A percentile compares a stretch with the other conserved stretches of the same genome.
Conservation (phyloP, 176 grass and related monocot species). For the Thalia dealbata region DNA sequence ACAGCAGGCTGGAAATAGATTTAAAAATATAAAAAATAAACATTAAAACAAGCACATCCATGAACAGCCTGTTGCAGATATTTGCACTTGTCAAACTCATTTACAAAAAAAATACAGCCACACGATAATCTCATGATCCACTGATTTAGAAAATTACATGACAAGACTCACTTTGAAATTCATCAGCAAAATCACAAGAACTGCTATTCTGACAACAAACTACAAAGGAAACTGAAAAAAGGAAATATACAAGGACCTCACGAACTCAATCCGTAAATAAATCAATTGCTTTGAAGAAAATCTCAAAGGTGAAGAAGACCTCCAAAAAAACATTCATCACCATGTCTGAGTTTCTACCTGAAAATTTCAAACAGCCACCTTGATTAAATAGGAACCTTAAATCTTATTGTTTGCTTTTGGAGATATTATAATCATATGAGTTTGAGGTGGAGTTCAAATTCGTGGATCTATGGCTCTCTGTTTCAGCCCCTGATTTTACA, state of each 20-base stretch:
- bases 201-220: not conserved
- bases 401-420: not conserved
- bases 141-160: not conserved
- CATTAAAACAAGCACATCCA: no score
- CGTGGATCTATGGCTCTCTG: not conserved
- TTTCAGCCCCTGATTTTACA: not conserved
- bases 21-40: no score
- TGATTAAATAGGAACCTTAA: not conserved
- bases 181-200: not conserved
- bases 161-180: not conserved
- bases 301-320: not conserved
- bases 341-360: not conserved
- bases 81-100: not conserved
- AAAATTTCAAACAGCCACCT: not conserved
- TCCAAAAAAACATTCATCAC: not conserved
- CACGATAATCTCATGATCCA: not conserved
- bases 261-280: not conserved
- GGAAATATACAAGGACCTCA: not conserved
- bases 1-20: no score
- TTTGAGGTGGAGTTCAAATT: not conserved
- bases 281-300: not conserved
- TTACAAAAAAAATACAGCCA: not conserved
- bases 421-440: conserved; percentile 1
- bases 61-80: not conserved
- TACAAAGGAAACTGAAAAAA: not conserved